phyloP scores from a whole-genome alignment of 2,329 filamentous ascomycete genomes.

The Alternaria solani region DNA sequence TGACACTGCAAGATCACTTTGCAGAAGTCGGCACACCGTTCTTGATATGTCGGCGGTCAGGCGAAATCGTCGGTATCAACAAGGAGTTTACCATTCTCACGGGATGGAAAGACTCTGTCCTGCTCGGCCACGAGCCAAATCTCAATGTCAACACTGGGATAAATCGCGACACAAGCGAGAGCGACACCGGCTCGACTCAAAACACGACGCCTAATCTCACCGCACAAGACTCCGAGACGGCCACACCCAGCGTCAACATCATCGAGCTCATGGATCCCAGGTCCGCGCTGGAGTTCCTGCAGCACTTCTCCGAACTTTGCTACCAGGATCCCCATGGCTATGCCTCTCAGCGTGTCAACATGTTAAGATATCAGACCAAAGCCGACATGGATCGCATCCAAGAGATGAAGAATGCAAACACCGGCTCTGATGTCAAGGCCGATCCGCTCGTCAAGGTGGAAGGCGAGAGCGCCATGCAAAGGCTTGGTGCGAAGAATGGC shows the following conservation, averaged over 20 bases:
- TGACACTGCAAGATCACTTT: conserved; percentile 92
- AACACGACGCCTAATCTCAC: conserved; percentile 58
- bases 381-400: conserved; percentile 45
- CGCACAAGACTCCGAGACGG: conserved; percentile 44
- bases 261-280: conserved; percentile 94
- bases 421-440: conserved; percentile 30
- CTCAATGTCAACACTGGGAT: conserved; percentile 81
- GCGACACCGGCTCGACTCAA: conserved; percentile 48
- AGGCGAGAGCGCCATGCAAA: conserved; percentile 77
- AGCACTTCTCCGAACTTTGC: conserved; percentile 90
- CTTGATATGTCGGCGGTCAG: conserved; percentile 88
- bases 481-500: conserved; percentile 80
- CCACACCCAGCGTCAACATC: conserved; percentile 81
- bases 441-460: conserved; percentile 44
- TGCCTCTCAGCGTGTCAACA: conserved; percentile 81
- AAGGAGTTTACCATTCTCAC: conserved; percentile 97
- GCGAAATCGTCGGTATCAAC: conserved; percentile 92
- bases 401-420: conserved; percentile 30
- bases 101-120: conserved; percentile 89
- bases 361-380: conserved; percentile 81
- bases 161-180: conserved; percentile 47
- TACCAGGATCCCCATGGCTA: conserved; percentile 90
- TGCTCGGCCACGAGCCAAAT: conserved; percentile 87
- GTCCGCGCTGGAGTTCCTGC: conserved; percentile 92
- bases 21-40: conserved; percentile 88